These are phyloP conservation scores for Exophiala calicioides DNA, from an alignment of 2,329 filamentous ascomycete species.

Conservation along the genomic window DNA sequence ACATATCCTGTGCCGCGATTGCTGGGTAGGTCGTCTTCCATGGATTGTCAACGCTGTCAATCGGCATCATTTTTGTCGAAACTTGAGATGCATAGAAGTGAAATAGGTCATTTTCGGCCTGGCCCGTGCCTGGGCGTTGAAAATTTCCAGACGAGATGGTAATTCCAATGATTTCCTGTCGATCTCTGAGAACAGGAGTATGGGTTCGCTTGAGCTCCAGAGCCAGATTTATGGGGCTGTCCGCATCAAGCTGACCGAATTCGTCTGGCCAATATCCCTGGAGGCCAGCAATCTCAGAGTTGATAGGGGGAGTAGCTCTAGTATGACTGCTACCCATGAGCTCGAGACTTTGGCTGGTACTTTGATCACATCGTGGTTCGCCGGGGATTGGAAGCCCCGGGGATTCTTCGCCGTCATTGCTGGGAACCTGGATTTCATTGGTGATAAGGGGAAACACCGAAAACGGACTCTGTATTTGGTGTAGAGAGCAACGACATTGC, in stretches of 20 bases:
- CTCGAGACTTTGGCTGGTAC: too few relatives aligned
- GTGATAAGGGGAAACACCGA: conserved; percentile 1
- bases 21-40: too few relatives aligned
- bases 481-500: conserved; percentile 9
- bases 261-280: too few relatives aligned
- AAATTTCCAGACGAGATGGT: conserved; percentile 2
- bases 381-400: neutral
- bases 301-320: too few relatives aligned
- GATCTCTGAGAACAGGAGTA: conserved; percentile 3
- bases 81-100: conserved; percentile 11
- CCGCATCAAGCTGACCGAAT: too few relatives aligned
- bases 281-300: too few relatives aligned
- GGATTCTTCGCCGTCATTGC: neutral
- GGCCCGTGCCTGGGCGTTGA: conserved; percentile 1
- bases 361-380: too few relatives aligned
- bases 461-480: conserved; percentile 12
- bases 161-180: too few relatives aligned
- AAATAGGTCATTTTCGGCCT: conserved; percentile 10
- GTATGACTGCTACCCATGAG: too few relatives aligned
- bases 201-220: too few relatives aligned
- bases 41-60: conserved; percentile 15
- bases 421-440: neutral
- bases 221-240: too few relatives aligned
- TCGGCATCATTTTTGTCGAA: conserved; percentile 10
- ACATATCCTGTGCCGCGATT: too few relatives aligned